Evolutionary conservation across 306 rosid genomes (phyloP).

Genomic region (Sophora flavescens): DNA sequence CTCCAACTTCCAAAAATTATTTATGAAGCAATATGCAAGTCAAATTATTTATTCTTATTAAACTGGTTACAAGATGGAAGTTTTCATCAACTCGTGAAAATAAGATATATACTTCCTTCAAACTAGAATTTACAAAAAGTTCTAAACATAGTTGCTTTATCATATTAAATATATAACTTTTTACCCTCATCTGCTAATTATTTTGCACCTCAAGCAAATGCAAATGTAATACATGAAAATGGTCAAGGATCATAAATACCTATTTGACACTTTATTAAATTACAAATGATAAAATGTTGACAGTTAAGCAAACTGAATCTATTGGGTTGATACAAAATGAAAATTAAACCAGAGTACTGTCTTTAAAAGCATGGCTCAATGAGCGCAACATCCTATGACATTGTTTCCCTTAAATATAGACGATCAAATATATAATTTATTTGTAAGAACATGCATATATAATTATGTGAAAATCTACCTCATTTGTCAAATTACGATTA

Average conservation of each 20-base stretch:
- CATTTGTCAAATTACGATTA: too few species aligned
- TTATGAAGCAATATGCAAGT: too few species aligned
- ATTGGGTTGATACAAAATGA: neutral
- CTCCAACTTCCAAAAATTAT: too few species aligned
- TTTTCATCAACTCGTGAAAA: neutral
- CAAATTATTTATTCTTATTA: too few species aligned
- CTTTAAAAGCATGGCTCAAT: neutral
- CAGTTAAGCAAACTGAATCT: neutral
- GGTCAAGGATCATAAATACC: constrained; percentile 10
- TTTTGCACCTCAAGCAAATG: neutral
- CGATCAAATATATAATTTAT: too few species aligned
- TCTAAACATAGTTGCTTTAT: constrained; percentile 8
- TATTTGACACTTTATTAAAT: neutral
- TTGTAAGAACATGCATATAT: too few species aligned
- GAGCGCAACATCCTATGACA: too few species aligned
- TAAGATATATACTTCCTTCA: neutral
- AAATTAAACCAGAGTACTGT: neutral
- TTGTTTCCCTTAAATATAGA: too few species aligned
- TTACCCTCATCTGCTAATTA: constrained; percentile 38
- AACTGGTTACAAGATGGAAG: neutral
- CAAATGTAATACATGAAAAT: neutral
- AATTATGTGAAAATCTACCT: too few species aligned
- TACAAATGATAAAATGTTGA: neutral
- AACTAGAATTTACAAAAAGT: neutral
- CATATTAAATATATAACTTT: neutral